Base-by-base conservation (phyloP, 1,284 basidiomycete genomes). In the Volvariella surrecta region DNA sequence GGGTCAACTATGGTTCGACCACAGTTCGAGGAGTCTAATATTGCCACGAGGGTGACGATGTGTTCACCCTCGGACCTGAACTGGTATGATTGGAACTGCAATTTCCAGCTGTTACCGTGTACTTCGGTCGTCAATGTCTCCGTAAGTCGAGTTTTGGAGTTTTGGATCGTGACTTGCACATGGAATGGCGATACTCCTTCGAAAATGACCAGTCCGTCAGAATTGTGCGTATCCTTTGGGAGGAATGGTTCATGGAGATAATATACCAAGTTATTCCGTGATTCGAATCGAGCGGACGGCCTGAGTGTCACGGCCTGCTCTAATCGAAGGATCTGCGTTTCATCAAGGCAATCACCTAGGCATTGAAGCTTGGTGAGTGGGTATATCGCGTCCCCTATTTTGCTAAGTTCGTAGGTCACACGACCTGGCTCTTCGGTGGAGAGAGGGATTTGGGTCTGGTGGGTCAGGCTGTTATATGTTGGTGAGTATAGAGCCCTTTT, bases 31-130 rank as follows among this genome's bases (percentile, higher is more conserved):
- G n/a, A 15, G 34, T 35, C 34, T n/a, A 35, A 6, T 4, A 35
- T n/a, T n/a, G 34, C 34, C n/a, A 16, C 34, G 34, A 35, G 13
- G 34, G 34, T 35, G 34, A 35, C 34, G n/a, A 35, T 15, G 34
- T 35, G 34, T 19, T 35, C n/a, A 19, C 34, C 34, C 13, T 15
- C n/a, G 15, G 6, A 8, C 34, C 15, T 35, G 34, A 35, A 35
- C 6, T 15, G 34, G 34, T 35, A 35, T 19, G 34, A 35, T 8
- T 6, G 34, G 34, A 35, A 35, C 34, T 35, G 7, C 7, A 35
- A 4, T 19, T 35, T 15, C 34, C 34, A 35, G 13, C 7, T 35
- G n/a, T 35, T 16, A 19, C 34, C 18, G 15, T 35, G 34, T 8
- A 35, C 34, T 15, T 35, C 34, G 8, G 34, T 35, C 6, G 18